Evolutionary conservation across 805 yeast genomes (phyloP), one percentile per base, ranked within the genome.

Genomic region (Candida suzukii): DNA sequence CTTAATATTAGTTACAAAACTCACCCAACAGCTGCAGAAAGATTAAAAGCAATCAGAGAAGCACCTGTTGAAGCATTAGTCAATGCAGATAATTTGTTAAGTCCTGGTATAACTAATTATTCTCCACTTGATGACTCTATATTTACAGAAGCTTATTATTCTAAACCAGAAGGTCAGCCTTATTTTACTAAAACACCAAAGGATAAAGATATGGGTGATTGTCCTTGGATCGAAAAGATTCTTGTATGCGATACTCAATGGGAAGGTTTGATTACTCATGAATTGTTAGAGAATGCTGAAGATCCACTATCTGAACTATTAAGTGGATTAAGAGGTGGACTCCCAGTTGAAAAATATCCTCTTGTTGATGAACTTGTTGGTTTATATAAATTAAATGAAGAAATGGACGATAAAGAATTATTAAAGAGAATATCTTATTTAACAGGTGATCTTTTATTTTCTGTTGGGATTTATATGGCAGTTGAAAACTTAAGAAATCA

Each of bases 181-280:
- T 59, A 58, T 43, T 53, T 59, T 40, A 66, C 72, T 30, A 68
- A 68, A 43, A 51, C 61, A 44, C 73, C 73, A 19, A 68, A 67
- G 41, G 50, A 61, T 14, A 46, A 63, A 21, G 50, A 48, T 14
- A 71, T 67, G 42, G 43, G 54, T 13, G 59, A 63, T 41, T 53
- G 47, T 11, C 71, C 64, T 41, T 68, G 68, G 2, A 40, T 60
- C 14, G 51, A 49, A 2, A 56, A 55, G 35, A 42, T 62, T 25
- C 41, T 22, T 39, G 39, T 17, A 25, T 29, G 2, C 21, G 38
- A 1, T 29, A 43, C 9, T 20, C 41, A 9, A 30, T 36, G n/a
- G 42, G 37, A 18, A 42, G 38, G 35, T 26, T 44, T 19, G 33
- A 22, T 13, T 28, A 34, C 24, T 35, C 41, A 7, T 37, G 47